Conservation (phyloP, 2,329 filamentous ascomycete species). For the Dactylellina haptotyla region DNA sequence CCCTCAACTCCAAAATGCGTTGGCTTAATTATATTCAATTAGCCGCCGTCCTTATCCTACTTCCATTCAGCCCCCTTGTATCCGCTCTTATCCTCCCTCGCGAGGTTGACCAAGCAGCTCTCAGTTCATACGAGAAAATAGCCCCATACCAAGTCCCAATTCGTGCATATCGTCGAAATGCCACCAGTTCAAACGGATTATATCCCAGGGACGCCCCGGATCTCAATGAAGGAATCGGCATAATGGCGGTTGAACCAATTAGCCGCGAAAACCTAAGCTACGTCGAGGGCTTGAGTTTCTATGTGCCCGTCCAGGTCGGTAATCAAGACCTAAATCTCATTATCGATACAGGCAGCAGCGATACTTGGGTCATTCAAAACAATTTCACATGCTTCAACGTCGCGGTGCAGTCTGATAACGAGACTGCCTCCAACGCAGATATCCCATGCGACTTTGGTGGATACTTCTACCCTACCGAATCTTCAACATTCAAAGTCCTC, state of each 20-base stretch:
- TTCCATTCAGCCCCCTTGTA: background rate
- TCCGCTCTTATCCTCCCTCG: constrained; percentile 22
- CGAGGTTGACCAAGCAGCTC: background rate
- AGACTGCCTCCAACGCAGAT: too few relatives aligned
- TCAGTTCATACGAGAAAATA: constrained; percentile 13
- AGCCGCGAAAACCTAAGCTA: background rate
- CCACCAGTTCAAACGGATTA: background rate
- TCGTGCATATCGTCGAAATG: background rate
- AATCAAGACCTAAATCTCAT: constrained; percentile 17
- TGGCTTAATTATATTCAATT: background rate
- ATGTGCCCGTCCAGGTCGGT: constrained; percentile 18
- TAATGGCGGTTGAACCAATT: background rate
- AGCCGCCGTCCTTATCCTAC: constrained; percentile 6
- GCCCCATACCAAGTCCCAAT: constrained; percentile 30
- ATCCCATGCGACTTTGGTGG: constrained; percentile 27
- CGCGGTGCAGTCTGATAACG: background rate
- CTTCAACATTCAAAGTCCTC: constrained; percentile 17
- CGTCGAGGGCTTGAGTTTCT: background rate
- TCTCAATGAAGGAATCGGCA: background rate
- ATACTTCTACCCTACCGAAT: constrained; percentile 4
- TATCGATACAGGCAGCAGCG: constrained; percentile 44
- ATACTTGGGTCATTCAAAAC: constrained; percentile 29
- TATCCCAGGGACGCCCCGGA: background rate
- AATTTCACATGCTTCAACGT: constrained; percentile 5
- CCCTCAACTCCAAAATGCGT: constrained; percentile 17